Base-by-base conservation (phyloP, 2,329 filamentous ascomycete species). In the Exophiala sideris region DNA sequence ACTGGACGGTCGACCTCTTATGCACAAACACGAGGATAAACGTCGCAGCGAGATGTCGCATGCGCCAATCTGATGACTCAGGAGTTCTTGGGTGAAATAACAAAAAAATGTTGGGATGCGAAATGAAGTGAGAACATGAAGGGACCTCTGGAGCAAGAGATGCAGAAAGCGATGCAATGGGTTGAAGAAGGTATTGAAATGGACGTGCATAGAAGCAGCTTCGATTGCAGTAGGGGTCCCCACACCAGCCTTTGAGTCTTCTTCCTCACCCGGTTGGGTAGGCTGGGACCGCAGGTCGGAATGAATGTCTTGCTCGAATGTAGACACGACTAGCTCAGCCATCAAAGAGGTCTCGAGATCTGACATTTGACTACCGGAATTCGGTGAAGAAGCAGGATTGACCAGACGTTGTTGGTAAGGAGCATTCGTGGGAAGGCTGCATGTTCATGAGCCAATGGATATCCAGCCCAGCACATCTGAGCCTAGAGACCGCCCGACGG, bases 401-500 rank as follows among this genome's bases (percentile, higher is more conserved):
- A 57, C 59, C 60, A 62, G 52, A 62, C 57, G 58, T 57, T 54
- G 57, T 51, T 48, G 57, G 42, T 46, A 59, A 61, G 47, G 49
- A 48, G 50, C 45, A 55, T 60, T 58, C 47, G 36, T 59, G 48
- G 62, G 62, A 54, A 54, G 46, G 48, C 60, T 56, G 60, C 60
- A 62, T 60, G 57, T 45, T 9, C 29, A 50, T 14, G 57, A 54
- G 48, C 60, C 62, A 62, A 64, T 62, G 52, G 56, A 50, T 56
- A 35, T 46, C 38, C 50, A 51, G 45, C 41, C 52, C 59, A 42
- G 48, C 21, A 53, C 48, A 48, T 53, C 34, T 58, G 54, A 62
- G 47, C 50, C 51, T 60, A 59, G 58, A 59, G 58, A 59, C 54
- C 50, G 60, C 52, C 56, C 59, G 51, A 61, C 52, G 34, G 24